phyloP scores from a whole-genome alignment of 2,329 filamentous ascomycete species.

The Myriosclerotinia curreyana region DNA sequence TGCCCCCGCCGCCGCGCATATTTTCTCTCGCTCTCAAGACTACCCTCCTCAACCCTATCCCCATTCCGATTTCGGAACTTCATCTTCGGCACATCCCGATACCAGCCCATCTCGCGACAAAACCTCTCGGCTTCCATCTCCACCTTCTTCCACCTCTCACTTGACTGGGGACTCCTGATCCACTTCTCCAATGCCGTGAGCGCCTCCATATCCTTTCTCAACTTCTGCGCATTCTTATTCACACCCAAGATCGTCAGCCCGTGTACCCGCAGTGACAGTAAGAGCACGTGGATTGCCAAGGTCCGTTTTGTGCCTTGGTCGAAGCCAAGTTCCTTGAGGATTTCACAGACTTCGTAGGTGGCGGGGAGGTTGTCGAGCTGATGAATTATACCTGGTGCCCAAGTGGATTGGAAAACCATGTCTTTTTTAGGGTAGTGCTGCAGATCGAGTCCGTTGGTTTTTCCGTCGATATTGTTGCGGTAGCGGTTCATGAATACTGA shows the following conservation, averaged over 20 bases:
- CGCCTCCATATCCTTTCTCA: not conserved
- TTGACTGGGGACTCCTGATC: too few relatives aligned
- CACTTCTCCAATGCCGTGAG: not conserved
- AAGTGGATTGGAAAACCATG: conserved; percentile 4
- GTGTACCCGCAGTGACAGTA: not conserved
- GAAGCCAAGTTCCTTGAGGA: not conserved
- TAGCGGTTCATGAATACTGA: not conserved
- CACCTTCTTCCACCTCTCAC: not conserved
- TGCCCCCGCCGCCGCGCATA: too few relatives aligned
- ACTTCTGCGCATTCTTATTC: not conserved
- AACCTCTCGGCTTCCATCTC: not conserved
- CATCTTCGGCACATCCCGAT: not conserved
- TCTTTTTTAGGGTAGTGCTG: not conserved
- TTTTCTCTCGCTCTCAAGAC: too few relatives aligned
- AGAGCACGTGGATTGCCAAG: not conserved
- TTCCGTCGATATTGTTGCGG: not conserved
- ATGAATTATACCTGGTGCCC: not conserved
- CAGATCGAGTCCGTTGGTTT: not conserved
- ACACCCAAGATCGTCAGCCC: not conserved
- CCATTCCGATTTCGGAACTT: too few relatives aligned
- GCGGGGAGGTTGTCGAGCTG: not conserved
- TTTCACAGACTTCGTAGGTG: not conserved
- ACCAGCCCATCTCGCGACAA: too few relatives aligned
- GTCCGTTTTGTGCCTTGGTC: not conserved
- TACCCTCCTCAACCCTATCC: too few relatives aligned